Evolutionary conservation across 306 rosid genomes (phyloP).

Genomic region (Cyamopsis tetragonoloba): DNA sequence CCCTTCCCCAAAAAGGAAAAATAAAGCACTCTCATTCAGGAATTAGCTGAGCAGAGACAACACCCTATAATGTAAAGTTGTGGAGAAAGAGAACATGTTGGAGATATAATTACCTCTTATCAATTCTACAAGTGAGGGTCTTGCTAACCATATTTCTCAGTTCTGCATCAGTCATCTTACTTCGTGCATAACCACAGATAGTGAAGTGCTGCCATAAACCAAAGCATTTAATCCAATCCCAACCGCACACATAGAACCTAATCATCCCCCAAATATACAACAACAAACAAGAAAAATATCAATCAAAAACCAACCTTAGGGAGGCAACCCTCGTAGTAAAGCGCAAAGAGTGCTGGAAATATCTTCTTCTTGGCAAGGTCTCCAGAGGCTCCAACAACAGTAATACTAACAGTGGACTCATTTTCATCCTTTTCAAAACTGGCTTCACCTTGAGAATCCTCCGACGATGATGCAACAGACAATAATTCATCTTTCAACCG

Average conservation of each 20-base stretch:
- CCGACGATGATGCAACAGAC: constrained; percentile 27
- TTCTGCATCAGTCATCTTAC: constrained; percentile 90
- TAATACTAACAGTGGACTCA: constrained; percentile 64
- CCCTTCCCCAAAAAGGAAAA: neutral
- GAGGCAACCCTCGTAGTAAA: constrained; percentile 80
- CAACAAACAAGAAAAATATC: neutral
- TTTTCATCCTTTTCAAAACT: constrained; percentile 28
- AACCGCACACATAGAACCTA: constrained; percentile 6
- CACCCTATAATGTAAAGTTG: neutral
- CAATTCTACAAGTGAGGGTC: constrained; percentile 91
- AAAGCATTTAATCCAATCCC: constrained; percentile 1
- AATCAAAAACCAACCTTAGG: constrained; percentile 52
- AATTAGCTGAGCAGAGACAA: neutral
- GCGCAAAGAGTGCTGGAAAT: constrained; percentile 92
- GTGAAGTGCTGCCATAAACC: constrained; percentile 62
- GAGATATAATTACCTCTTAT: constrained; percentile 52
- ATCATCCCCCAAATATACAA: neutral
- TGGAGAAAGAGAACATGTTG: neutral
- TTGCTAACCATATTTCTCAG: constrained; percentile 84
- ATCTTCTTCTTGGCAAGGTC: constrained; percentile 97
- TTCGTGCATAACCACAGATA: constrained; percentile 78
- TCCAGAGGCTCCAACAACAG: constrained; percentile 94
- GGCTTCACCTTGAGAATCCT: constrained; percentile 30
- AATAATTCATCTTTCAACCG: constrained; percentile 42
- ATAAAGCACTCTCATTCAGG: neutral